These are phyloP conservation scores for Aspergillus fumigatus DNA, from an alignment of 2,329 filamentous ascomycete species.

Conservation along the genomic window DNA sequence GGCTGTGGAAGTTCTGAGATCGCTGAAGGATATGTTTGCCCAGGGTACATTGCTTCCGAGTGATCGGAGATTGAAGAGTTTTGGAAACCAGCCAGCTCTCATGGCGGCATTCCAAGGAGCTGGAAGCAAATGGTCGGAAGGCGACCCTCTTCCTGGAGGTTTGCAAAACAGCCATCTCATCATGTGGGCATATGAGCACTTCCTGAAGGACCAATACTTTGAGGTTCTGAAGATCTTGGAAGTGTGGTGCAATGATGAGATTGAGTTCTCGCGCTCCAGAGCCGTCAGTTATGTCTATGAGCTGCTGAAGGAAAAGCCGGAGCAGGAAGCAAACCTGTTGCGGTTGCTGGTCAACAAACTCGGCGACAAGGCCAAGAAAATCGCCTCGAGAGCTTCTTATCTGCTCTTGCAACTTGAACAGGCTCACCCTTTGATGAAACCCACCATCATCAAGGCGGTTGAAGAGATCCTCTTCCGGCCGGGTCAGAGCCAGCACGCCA, in stretches of 20 bases:
- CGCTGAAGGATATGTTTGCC: constrained; percentile 89
- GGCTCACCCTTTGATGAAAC: constrained; percentile 89
- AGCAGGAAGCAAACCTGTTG: constrained; percentile 92
- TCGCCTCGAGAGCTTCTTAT: constrained; percentile 88
- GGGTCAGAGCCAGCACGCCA: constrained; percentile 80
- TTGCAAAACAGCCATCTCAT: constrained; percentile 75
- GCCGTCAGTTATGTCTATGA: constrained; percentile 90
- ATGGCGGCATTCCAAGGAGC: constrained; percentile 64
- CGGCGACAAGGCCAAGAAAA: constrained; percentile 91
- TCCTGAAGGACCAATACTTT: constrained; percentile 91
- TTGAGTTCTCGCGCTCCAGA: constrained; percentile 84
- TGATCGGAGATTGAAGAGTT: constrained; percentile 74
- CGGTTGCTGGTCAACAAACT: constrained; percentile 93
- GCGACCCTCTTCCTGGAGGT: constrained; percentile 67
- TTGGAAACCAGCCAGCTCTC: constrained; percentile 73
- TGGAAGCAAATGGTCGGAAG: constrained; percentile 60
- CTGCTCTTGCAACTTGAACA: constrained; percentile 86
- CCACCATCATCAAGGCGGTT: constrained; percentile 75
- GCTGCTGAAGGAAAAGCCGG: constrained; percentile 88
- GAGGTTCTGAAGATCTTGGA: constrained; percentile 88
- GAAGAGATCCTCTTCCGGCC: constrained; percentile 87
- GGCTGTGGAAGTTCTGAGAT: constrained; percentile 85
- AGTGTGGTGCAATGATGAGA: constrained; percentile 89
- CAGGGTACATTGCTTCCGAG: constrained; percentile 80
- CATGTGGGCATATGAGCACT: constrained; percentile 88